Base-by-base conservation (phyloP, 2,329 filamentous ascomycete species). In the Fusarium burgessii region DNA sequence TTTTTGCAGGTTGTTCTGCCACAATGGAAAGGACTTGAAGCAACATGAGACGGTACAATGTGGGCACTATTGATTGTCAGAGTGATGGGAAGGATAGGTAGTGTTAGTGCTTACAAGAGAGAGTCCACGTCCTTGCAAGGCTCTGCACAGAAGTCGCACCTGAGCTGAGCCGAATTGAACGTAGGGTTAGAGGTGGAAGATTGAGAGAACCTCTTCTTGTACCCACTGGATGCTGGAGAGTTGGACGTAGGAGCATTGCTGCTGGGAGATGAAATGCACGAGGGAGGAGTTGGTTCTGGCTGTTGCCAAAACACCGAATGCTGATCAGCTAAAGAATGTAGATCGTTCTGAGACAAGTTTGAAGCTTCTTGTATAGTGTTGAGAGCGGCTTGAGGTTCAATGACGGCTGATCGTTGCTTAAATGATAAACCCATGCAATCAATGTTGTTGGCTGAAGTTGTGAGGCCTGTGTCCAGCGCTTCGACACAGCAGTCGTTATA, bases 301-400 rank as follows among this genome's bases (percentile, higher is more conserved):
- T 20, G 14, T 3, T 25, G 20, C 25, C 23, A 10, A 0, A n/a
- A 9, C 7, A 8, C n/a, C 9, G 5, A 38, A 41, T 40, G 14
- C 23, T 23, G 25, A n/a, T 4, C 0, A 27, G 7, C 12, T 5
- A 11, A 6, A 3, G 18, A 7, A 12, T 18, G 1, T 1, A 13
- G 11, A 10, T 23, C 3, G 0, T 13, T 9, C 1, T 12, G 5
- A 29, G 5, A 2, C 4, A 23, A 5, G 6, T 13, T 5, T 0
- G 1, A 2, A 3, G 1, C 12, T 6, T 7, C 10, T 20, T 32
- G 36, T 14, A 18, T 20, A 27, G n/a, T 23, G 0, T 23, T 1
- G 7, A 14, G 36, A 7, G 18, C 1, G n/a, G 2, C 12, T 1
- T 15, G 25, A n/a, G 35, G 7, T 12, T 55, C 20, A 3, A 9